phyloP scores from a whole-genome alignment of 2,329 filamentous ascomycete genomes.

The Metarhizium brunneum region DNA sequence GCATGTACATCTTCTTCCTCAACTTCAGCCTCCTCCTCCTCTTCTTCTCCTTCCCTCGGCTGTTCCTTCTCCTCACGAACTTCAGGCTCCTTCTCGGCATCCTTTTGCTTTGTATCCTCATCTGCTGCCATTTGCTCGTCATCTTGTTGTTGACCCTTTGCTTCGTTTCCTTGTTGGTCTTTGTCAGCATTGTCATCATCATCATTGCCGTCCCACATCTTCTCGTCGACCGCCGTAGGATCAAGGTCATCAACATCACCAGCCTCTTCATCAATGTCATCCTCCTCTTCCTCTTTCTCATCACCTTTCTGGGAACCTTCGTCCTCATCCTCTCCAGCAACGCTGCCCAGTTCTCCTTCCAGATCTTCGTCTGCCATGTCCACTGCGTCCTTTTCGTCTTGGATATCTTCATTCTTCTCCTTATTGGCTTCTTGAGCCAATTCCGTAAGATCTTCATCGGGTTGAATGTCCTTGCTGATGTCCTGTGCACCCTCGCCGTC shows the following conservation, averaged over 20 bases:
- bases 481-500: constrained; percentile 94
- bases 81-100: constrained; percentile 37
- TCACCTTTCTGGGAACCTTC: constrained; percentile 52
- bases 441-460: constrained; percentile 88
- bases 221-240: constrained; percentile 86
- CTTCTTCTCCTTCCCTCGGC: constrained; percentile 22
- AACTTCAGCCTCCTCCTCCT: constrained; percentile 52
- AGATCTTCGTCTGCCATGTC: constrained; percentile 89
- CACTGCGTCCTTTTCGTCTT: constrained; percentile 77
- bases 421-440: constrained; percentile 76
- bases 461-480: constrained; percentile 92
- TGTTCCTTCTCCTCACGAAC: constrained; percentile 28
- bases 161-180: constrained; percentile 66
- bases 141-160: constrained; percentile 59
- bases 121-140: constrained; percentile 52
- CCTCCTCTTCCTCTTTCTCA: constrained; percentile 54
- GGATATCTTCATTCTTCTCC: constrained; percentile 55
- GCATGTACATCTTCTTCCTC: constrained; percentile 46
- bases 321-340: constrained; percentile 53
- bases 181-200: constrained; percentile 73
- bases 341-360: constrained; percentile 68
- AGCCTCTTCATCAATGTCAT: constrained; percentile 82
- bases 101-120: constrained; percentile 43
- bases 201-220: constrained; percentile 92
- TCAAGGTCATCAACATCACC: constrained; percentile 89